phyloP scores from a whole-genome alignment of 805 yeast species.

The Starmerella lactis-condensi region DNA sequence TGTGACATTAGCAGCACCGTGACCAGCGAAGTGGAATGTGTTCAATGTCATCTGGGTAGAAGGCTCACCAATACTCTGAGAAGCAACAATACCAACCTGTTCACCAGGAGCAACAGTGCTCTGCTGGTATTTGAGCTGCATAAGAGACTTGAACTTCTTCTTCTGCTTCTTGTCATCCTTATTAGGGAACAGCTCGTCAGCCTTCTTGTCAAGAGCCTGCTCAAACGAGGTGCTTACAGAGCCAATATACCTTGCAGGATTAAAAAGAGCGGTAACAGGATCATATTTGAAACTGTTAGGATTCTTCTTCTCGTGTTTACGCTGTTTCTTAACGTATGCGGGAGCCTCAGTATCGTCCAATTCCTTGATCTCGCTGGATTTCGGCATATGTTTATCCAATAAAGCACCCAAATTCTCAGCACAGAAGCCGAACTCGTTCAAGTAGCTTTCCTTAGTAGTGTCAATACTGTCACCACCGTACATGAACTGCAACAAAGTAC shows the following conservation, averaged over 20 bases:
- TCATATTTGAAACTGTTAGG: slow-evolving; percentile 45
- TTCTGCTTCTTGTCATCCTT: slow-evolving; percentile 34
- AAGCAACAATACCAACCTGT: slow-evolving; percentile 93
- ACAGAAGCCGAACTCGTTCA: slow-evolving; percentile 87
- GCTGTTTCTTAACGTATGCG: slow-evolving; percentile 61
- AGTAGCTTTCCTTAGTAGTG: slow-evolving; percentile 82
- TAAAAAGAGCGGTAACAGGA: slow-evolving; percentile 69
- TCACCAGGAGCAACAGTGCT: slow-evolving; percentile 92
- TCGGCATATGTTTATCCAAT: slow-evolving; percentile 71
- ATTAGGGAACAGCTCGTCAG: slow-evolving; percentile 29
- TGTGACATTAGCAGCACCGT: slow-evolving; percentile 99
- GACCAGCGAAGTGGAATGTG: slow-evolving; percentile 98
- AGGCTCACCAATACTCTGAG: slow-evolving; percentile 98
- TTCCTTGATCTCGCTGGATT: slow-evolving; percentile 36
- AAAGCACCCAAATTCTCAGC: slow-evolving; percentile 76
- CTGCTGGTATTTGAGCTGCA: slow-evolving; percentile 97
- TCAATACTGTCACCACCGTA: slow-evolving; percentile 97
- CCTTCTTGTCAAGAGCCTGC: slow-evolving; percentile 53
- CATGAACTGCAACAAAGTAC: slow-evolving; percentile 78
- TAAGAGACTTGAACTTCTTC: slow-evolving; percentile 81
- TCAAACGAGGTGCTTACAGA: slow-evolving; percentile 83
- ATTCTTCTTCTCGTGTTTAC: slow-evolving; percentile 44
- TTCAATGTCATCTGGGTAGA: slow-evolving; percentile 97
- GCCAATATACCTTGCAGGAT: slow-evolving; percentile 81
- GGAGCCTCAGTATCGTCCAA: slow-evolving; percentile 73